A percentile compares a stretch with the other conserved stretches of the same genome.
Conservation (phyloP, 257 asterid species). For the Fraxinus americana region DNA sequence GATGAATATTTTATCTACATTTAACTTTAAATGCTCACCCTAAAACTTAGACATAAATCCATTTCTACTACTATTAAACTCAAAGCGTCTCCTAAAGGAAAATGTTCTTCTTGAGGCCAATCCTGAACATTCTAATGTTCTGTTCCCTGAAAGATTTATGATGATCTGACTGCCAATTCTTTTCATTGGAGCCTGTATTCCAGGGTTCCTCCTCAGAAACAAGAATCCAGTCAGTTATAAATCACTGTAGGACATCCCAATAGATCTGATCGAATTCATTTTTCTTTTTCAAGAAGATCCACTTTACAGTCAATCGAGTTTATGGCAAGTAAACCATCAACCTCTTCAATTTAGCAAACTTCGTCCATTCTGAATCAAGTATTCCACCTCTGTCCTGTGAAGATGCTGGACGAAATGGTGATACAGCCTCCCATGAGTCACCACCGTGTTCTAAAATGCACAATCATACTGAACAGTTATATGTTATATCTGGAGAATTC, state of each 20-base stretch:
- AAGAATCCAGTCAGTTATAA: not conserved
- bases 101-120: not conserved
- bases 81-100: not conserved
- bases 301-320: not conserved
- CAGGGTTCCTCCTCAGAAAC: not conserved
- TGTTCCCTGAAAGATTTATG: not conserved
- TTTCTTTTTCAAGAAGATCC: not conserved
- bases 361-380: not conserved
- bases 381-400: not conserved
- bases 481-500: not conserved
- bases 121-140: not conserved
- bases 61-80: not conserved
- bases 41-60: not conserved
- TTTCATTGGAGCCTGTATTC: not conserved
- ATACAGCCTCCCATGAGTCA: not conserved
- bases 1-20: not conserved
- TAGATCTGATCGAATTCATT: not conserved
- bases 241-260: not conserved
- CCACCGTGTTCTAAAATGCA: not conserved
- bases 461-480: not conserved
- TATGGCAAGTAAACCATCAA: not conserved
- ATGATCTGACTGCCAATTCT: not conserved
- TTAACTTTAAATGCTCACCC: not conserved
- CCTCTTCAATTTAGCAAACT: not conserved
- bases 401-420: not conserved